Evolutionary conservation across 257 asterid genomes (phyloP).

Genomic region (Solanum habrochaites): DNA sequence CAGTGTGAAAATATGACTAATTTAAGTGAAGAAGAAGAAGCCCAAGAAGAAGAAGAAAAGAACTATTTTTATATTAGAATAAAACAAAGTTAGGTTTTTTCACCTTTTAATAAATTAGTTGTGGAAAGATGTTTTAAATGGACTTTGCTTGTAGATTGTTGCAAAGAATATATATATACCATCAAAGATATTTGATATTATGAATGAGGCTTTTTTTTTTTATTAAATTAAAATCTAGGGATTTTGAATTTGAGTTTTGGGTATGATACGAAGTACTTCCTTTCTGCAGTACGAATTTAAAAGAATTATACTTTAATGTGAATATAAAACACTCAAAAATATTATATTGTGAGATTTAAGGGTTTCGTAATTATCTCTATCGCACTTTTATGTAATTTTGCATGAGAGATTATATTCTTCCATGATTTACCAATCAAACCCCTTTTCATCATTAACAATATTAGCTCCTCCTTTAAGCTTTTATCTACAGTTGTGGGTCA

Average conservation of each 20-base stretch:
- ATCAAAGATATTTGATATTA: not conserved
- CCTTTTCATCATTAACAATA: slow-evolving; percentile 20
- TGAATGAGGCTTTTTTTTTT: too few relatives aligned
- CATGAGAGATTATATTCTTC: slow-evolving; percentile 5
- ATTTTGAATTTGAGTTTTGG: too few relatives aligned
- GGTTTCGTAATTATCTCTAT: not conserved
- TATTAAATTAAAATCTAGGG: too few relatives aligned
- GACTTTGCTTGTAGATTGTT: slow-evolving; percentile 41
- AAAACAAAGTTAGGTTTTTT: slow-evolving; percentile 19
- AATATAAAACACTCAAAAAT: not conserved
- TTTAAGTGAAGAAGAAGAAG: not conserved
- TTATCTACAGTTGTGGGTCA: slow-evolving; percentile 4
- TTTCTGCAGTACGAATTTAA: fast-evolving
- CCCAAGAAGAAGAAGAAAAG: not conserved
- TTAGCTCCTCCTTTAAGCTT: not conserved
- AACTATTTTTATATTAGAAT: not conserved
- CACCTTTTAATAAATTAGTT: slow-evolving; percentile 6
- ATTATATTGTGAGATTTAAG: not conserved
- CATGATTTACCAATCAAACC: not conserved
- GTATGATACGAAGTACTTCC: too few relatives aligned
- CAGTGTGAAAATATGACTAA: slow-evolving; percentile 38
- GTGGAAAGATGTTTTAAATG: slow-evolving; percentile 9
- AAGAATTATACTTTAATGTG: fast-evolving
- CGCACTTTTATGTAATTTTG: not conserved
- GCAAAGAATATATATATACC: slow-evolving; percentile 22